A percentile compares a stretch with the other conserved stretches of the same genome.
phyloP scores from a whole-genome alignment of 345 rosid genomes.

The Lepidium sativum region DNA sequence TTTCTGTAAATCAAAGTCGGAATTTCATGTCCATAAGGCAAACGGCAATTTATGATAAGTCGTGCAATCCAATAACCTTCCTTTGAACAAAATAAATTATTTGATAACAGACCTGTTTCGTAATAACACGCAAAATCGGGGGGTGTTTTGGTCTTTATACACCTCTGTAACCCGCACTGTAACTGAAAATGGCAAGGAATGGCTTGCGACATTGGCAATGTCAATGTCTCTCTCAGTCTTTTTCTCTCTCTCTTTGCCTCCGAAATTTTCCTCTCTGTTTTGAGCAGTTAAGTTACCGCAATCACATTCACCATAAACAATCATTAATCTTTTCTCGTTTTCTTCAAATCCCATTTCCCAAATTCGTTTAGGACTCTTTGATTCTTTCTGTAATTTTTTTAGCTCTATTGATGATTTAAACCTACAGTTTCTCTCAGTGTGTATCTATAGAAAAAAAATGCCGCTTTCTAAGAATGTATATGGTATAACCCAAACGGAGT shows the following conservation, averaged over 20 bases:
- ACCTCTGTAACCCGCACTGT: not conserved
- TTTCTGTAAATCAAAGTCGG: not conserved
- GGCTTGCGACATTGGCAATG: conserved; percentile 81
- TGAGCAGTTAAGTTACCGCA: conserved; percentile 71
- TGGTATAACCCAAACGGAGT: conserved; percentile 47
- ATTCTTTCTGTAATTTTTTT: not conserved
- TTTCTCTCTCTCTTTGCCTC: conserved; percentile 9
- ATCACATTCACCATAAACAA: conserved; percentile 35
- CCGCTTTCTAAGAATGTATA: conserved; percentile 68
- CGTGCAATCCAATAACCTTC: conserved; percentile 19
- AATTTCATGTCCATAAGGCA: not conserved
- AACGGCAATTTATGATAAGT: not conserved
- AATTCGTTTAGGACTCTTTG: conserved; percentile 3
- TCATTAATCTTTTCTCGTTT: not conserved
- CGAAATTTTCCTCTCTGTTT: conserved; percentile 23
- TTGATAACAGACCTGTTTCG: not conserved
- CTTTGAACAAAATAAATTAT: not conserved
- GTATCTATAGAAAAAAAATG: conserved; percentile 31
- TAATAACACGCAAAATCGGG: not conserved
- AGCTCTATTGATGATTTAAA: conserved; percentile 2
- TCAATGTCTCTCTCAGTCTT: conserved; percentile 15
- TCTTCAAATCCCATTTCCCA: conserved; percentile 20
- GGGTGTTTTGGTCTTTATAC: conserved; percentile 25
- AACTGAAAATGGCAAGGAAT: conserved; percentile 31
- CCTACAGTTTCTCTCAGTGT: not conserved